Conservation (phyloP, 805 yeast species). For the Clavispora vitiphila region DNA sequence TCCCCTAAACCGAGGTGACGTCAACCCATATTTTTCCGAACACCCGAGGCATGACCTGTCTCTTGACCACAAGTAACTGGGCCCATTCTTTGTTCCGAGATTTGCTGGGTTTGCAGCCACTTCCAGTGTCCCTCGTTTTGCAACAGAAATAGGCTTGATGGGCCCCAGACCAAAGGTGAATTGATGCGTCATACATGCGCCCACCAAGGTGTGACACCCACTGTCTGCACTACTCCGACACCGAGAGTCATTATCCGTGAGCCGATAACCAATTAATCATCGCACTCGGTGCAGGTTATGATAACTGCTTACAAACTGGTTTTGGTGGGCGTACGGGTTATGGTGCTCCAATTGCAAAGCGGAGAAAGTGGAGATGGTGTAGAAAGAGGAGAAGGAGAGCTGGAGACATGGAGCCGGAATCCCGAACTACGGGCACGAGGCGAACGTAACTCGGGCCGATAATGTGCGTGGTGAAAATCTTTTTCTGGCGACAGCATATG, state of each 20-base stretch:
- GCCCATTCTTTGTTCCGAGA: not conserved
- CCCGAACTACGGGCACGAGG: not conserved
- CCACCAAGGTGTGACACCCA: not conserved
- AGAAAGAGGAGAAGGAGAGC: not conserved
- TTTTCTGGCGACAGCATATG: too few relatives aligned
- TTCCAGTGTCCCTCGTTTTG: too few relatives aligned
- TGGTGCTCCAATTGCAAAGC: not conserved
- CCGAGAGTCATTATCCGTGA: not conserved
- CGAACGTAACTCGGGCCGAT: too few relatives aligned
- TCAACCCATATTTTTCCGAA: conserved; percentile 2
- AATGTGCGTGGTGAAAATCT: too few relatives aligned
- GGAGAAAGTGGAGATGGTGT: not conserved
- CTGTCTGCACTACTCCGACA: not conserved
- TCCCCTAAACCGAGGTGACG: conserved; percentile 14
- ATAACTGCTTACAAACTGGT: too few relatives aligned
- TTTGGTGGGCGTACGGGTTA: too few relatives aligned
- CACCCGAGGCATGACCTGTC: not conserved
- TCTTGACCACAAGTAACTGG: not conserved
- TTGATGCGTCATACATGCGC: not conserved
- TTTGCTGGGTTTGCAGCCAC: not conserved
- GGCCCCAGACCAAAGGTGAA: not conserved
- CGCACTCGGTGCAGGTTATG: not conserved
- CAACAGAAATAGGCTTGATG: not conserved
- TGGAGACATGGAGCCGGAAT: not conserved
- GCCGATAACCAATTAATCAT: too few relatives aligned